Base-by-base conservation (phyloP, 1,284 basidiomycete species). In the Hemileia vastatrix region DNA sequence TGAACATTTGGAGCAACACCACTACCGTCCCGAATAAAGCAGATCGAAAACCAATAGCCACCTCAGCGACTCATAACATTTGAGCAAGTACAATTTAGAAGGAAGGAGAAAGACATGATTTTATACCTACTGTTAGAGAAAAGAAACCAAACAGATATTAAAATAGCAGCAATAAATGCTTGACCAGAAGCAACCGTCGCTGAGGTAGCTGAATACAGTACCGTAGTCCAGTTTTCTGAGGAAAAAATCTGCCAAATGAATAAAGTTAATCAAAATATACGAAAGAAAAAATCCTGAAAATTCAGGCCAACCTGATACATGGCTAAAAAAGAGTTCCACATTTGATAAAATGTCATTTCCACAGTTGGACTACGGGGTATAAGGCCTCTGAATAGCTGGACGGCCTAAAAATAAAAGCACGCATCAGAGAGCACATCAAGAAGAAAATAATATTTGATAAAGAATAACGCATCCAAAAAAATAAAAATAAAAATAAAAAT, bases 1-100 rank as follows among this genome's bases (percentile, higher is more conserved):
- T 92, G 79, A 97, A 96, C 86, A 97, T 90, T 72, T 96, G 92
- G 62, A 95, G 76, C n/a, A 97, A 81, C 71, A 96, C 91, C 79
- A 93, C 90, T 91, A 48, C 6, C 8, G 4, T 47, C 44, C n/a
- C 13, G n/a, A 47, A 49, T 18, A 6, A 48, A 21, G 44, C 21
- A 4, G 18, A 18, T 47, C 21, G 44, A 18, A 15, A 47, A 11
- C 15, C 6, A 5, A 21, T 21, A 6, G 15, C 3, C 6, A 47
- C 18, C 6, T 47, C 44, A 18, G 44, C 8, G 21, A 6, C 15
- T 43, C 13, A 4, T 36, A 11, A 15, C n/a, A 1, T 21, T 11
- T 23, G 11, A 23, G 66, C 1, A 44, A 21, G 53, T 3, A 2
- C 36, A n/a, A 36, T 57, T 67, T 64, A 68, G 57, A 47, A 40